Base-by-base conservation (phyloP, 257 asterid genomes). In the Thymus mandschuricus region DNA sequence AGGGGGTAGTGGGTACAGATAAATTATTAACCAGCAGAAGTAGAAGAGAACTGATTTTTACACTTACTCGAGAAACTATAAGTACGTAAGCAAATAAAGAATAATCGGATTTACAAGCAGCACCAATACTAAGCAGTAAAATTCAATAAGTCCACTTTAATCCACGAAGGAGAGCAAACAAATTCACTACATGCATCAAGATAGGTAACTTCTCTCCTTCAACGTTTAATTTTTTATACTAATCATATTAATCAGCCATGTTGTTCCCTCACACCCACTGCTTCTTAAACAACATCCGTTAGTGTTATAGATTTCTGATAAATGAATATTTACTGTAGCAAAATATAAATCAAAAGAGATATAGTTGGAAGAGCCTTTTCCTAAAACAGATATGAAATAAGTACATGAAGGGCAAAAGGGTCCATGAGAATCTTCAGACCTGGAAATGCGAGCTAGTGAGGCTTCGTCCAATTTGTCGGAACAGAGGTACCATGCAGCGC, bases 381-480 rank as follows among this genome's bases (percentile, higher is more conserved):
- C 69, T n/a, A 41, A 70, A 43, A 38, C 10, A 41, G 35, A 60
- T 51, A 65, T 46, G 41, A 60, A 21, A 29, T 55, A 66, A 73
- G 8, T 72, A 75, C 28, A 51, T 21, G 21, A 21, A 21, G 21
- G 21, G 21, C 21, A 49, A 15, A 55, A 66, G 43, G 38, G 60
- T 59, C 40, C 45, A 4, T 27, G 66, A 55, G 11, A 48, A 59
- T 66, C 51, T 43, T 33, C 79, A 38, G 69, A 92, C 98, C 97
- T 92, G 98, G 81, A 90, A 90, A 73, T 92, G 98, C 5, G 94
- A 79, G 81, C 97, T 92, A 67, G 82, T 87, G 81, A 92, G 84
- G 82, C 98, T 80, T 69, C 89, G 84, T 61, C 86, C 93, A 77
- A 90, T 82, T 81, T 86, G 96, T 76, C 89, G 78, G 68, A 90